Evolutionary conservation across 139 green algal species (phyloP), one percentile per base, ranked within the genome.

Genomic region (Dunaliella primolecta): DNA sequence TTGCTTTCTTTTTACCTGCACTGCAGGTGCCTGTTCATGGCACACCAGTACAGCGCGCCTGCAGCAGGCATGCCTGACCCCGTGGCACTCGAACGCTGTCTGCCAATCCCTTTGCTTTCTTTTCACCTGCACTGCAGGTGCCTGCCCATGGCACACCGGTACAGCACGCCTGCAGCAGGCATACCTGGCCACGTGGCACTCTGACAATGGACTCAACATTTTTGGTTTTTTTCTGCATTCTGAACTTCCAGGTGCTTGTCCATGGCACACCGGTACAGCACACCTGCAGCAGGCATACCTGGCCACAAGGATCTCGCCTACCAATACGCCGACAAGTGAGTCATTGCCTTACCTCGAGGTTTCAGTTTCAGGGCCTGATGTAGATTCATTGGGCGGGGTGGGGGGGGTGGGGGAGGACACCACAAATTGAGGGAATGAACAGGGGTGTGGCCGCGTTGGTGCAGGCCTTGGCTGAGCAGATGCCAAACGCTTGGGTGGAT

Each of bases 281-380:
- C 33, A 27, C 80, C 80, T 3, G 80, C 80, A 38, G 36, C 31
- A 30, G n/a, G 38, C 25, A 23, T 7, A 0, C 30, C 80, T 74
- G 55, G 78, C 23, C 36, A 72, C 34, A 78, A 56, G 1, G 92
- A 99, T 86, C 85, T 99, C n/a, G 87, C 80, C 0, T 96, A 94
- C 76, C 90, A 94, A 64, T 98, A 92, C 88, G 72, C 78, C 2
- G 94, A 98, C 64, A 87, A 81, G 85, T 91, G 76, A 38, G 84
- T 77, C 23, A 78, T n/a, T n/a, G n/a, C n/a, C n/a, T n/a, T n/a
- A n/a, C n/a, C n/a, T n/a, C n/a, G n/a, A n/a, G n/a, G n/a, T n/a
- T n/a, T n/a, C n/a, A n/a, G n/a, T n/a, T n/a, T n/a, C n/a, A n/a
- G n/a, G n/a, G n/a, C n/a, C n/a, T n/a, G n/a, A n/a, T n/a, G n/a